Evolutionary conservation across 2,329 filamentous ascomycete species (phyloP), one percentile per base, ranked within the genome.

Genomic region (Aspergillus ruber): DNA sequence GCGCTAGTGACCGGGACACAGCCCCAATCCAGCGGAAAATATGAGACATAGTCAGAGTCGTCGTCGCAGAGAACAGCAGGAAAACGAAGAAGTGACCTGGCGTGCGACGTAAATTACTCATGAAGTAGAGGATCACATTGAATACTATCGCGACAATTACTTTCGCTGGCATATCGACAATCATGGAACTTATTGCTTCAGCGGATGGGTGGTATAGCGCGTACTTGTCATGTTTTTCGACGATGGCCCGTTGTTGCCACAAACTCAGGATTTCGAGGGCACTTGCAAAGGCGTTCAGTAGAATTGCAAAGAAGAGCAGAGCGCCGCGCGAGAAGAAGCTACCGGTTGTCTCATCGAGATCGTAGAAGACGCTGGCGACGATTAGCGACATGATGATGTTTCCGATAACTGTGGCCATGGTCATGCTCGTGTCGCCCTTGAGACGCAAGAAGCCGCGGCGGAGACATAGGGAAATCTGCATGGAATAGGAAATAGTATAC

Each of bases 141-240:
- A 94, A 95, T 1, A 80, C 68, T 52, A 93, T 77, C 1, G 80
- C 72, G 54, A 90, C 89, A 12, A 70, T 32, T 4, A 94, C 67
- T 66, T 91, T 95, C 65, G 88, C 86, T 0, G 90, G 90, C 67
- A 95, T 68, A 57, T 96, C 90, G 50, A 82, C 85, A 35, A 96
- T 70, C 82, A 95, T 91, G 6, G 87, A 93, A 0, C 86, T 82
- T 50, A 88, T 78, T 12, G 89, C 88, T 74, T 96, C 89, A n/a
- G 89, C 86, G 2, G 86, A 90, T 0, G 90, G 89, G 61, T 95
- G 90, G 61, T 95, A 95, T 4, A 95, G 75, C 8, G 89, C 89
- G 63, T 95, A 95, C 50, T 85, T 82, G 50, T 77, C 73, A 59
- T 96, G 90, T 64, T 95, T 95, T 64, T 95, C 89, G 51, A 96